Evolutionary conservation across 768 basidiomycete species (phyloP).

Genomic region (Rhodotorula kratochvilovae): DNA sequence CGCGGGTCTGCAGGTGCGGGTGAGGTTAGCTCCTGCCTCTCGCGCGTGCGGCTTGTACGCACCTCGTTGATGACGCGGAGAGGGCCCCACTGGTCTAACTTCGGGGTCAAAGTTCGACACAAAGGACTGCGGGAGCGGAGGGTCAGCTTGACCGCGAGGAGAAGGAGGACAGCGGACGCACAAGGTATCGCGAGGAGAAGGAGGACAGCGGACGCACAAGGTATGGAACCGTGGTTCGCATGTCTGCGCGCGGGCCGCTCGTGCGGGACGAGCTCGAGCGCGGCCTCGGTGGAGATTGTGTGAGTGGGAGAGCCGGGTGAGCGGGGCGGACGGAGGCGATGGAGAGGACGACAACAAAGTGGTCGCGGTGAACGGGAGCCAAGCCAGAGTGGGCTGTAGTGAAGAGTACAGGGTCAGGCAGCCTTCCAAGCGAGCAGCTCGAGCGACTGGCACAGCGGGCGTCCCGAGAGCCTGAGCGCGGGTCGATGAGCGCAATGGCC

Average conservation of each 20-base stretch:
- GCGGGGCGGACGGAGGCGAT: neutral
- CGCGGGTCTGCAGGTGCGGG: slow-evolving; percentile 56
- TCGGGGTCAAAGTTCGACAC: slow-evolving; percentile 60
- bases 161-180: slow-evolving; percentile 54
- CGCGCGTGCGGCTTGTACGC: neutral
- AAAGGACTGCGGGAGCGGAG: slow-evolving; percentile 37
- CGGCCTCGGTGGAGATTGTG: slow-evolving; percentile 1
- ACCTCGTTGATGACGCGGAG: slow-evolving; percentile 81
- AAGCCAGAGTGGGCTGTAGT: too few species aligned
- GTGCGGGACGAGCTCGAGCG: slow-evolving; percentile 47
- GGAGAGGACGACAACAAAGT: neutral
- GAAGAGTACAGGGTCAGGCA: too few species aligned
- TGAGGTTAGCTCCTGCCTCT: slow-evolving; percentile 3
- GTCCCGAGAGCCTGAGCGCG: too few species aligned
- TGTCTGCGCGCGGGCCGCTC: slow-evolving; percentile 64
- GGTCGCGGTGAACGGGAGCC: neutral
- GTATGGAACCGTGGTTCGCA: slow-evolving; percentile 77
- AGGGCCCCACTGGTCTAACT: slow-evolving; percentile 63
- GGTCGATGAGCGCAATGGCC: too few species aligned
- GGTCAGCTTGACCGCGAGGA: slow-evolving; percentile 47
- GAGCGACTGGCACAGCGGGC: too few species aligned
- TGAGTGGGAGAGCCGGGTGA: neutral
- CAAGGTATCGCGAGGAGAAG: neutral
- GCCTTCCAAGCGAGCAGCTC: too few species aligned
- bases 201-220: slow-evolving; percentile 59